Evolutionary conservation across 192 early-diverging fungal species (phyloP).

Genomic region (Podila verticillata): DNA sequence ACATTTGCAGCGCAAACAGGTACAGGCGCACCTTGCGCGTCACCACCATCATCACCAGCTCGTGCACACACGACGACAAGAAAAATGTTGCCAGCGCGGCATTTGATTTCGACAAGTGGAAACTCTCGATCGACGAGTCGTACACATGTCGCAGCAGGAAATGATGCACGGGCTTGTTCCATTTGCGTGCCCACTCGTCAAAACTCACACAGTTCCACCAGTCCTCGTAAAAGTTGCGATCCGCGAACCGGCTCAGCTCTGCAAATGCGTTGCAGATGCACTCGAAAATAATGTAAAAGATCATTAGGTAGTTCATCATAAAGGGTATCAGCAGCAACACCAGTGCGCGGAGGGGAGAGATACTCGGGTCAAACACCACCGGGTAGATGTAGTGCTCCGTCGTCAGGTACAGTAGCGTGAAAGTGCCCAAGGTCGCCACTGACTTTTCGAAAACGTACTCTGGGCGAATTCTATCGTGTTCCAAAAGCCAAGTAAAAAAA

Average conservation of each 20-base stretch:
- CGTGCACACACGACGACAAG: constrained; percentile 80
- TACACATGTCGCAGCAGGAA: constrained; percentile 94
- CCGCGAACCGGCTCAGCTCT: constrained; percentile 93
- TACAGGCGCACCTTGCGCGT: constrained; percentile 76
- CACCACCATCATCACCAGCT: constrained; percentile 80
- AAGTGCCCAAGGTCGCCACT: constrained; percentile 79
- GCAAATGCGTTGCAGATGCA: constrained; percentile 97
- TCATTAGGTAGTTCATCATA: constrained; percentile 89
- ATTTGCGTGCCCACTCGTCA: constrained; percentile 95
- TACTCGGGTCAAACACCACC: constrained; percentile 71
- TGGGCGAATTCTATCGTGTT: constrained; percentile 81
- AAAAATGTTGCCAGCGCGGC: constrained; percentile 87
- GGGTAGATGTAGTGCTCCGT: constrained; percentile 91
- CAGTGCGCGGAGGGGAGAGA: constrained; percentile 65
- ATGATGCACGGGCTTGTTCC: constrained; percentile 97
- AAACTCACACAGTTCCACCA: constrained; percentile 95
- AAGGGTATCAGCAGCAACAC: constrained; percentile 86
- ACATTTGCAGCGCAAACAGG: constrained; percentile 87
- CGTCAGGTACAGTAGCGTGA: constrained; percentile 84
- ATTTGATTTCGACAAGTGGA: constrained; percentile 72
- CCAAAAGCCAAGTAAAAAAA: no score
- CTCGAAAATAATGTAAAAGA: constrained; percentile 97
- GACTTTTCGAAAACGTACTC: constrained; percentile 90
- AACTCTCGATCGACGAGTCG: constrained; percentile 78
- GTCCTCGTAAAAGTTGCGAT: constrained; percentile 98